Conservation (phyloP, 768 basidiomycete species). For the Suillus tomentosus region DNA sequence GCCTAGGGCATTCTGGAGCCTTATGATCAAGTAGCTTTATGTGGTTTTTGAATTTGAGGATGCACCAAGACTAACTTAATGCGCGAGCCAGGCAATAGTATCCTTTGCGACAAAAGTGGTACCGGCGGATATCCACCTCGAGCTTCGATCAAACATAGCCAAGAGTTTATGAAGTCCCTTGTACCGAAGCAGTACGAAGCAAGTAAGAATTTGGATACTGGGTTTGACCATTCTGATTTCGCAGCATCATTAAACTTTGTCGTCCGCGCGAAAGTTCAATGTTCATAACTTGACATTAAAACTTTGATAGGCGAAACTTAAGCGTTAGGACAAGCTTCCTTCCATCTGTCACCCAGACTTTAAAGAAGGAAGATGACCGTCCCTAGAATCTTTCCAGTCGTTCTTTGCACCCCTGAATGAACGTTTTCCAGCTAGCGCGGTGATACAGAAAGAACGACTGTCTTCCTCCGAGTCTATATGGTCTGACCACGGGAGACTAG, state of each 20-base stretch:
- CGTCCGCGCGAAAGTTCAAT: not conserved
- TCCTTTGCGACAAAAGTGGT: not conserved
- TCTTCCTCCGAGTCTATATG: not conserved
- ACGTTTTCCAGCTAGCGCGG: not conserved
- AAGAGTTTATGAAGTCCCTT: not conserved
- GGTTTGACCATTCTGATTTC: not conserved
- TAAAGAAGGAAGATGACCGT: not conserved
- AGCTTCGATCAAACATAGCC: not conserved
- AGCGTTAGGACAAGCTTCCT: not conserved
- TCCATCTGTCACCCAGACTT: not conserved
- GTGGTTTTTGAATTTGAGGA: no score
- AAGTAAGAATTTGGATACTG: not conserved
- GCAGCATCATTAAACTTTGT: constrained; percentile 2
- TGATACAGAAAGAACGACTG: not conserved
- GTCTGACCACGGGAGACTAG: not conserved
- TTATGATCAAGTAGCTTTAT: no score
- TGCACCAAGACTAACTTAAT: no score
- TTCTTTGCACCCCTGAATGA: constrained; percentile 1
- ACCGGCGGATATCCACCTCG: not conserved
- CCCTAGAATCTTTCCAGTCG: not conserved
- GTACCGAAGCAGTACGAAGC: not conserved
- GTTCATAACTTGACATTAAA: not conserved
- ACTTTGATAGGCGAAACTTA: not conserved
- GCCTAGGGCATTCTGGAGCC: no score
- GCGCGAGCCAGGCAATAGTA: no score